Evolutionary conservation across 257 asterid genomes (phyloP), one percentile per base, ranked within the genome.

Genomic region (Solanum dulcamara): DNA sequence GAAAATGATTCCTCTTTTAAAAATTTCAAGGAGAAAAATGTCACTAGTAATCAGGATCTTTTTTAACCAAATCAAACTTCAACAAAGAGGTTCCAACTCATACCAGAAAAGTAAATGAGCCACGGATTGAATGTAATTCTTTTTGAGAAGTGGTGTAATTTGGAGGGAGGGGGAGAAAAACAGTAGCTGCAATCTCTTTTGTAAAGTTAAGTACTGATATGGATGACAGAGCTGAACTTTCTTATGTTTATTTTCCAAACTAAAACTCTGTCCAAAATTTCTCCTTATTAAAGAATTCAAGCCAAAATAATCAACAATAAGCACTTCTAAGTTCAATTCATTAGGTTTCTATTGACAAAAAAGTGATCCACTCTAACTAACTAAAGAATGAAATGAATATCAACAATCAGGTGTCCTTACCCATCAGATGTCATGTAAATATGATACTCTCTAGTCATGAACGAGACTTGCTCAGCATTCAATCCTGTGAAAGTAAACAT

Each of bases 361-460:
- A 7, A 77, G 38, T 26, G 38, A 77, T 48, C 82, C 40, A 15
- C 22, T 13, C 26, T 77, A 77, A 26, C 82, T 26, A 77, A 77
- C 40, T 77, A 44, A 77, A 46, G 40, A 44, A 46, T 46, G 33
- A 46, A 77, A 46, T 10, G 22, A 46, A 50, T 4, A 77, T 77
- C 40, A 44, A 75, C 15, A 77, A 40, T 22, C 42, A 55, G 42
- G 57, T 50, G 37, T 84, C 75, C 85, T 91, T 87, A 94, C 98
- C 98, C 98, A 85, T 94, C 97, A 75, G 98, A 93, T 14, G 98
- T 94, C 97, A 94, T 93, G 91, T 94, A 94, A 57, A 94, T 89
- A 89, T 94, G 98, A 87, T 90, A 91, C 87, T 94, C 97, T 89
- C 89, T 86, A 28, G 90, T 92, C 98, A 94, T 94, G 91, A 93